Evolutionary conservation across 78 protist species (phyloP), one percentile per base, ranked within the genome.

Genomic region (Tieghemostelium lacteum): DNA sequence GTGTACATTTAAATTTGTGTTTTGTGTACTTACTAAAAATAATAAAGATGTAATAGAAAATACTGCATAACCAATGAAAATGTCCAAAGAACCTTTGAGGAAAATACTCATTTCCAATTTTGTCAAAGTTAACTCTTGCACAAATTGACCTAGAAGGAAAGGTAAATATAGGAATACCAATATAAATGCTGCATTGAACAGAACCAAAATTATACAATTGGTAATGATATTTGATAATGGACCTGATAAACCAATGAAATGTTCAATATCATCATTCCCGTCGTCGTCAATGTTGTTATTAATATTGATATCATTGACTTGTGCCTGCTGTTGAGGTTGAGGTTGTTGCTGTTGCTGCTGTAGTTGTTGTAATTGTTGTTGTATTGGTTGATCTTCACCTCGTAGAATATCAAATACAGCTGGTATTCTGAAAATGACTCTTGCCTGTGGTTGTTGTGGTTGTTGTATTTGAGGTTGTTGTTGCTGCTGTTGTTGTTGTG

Each of bases 241-340:
- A n/a, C 87, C 87, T 77, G 75, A 22, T 77, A 77, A 77, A 3
- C 87, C 87, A 65, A 77, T 64, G 29, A 77, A 65, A 65, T 28
- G 28, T 33, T 65, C 73, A 19, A 77, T 36, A 54, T 77, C 87
- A 28, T 71, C 77, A 55, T 33, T 52, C 65, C 45, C 63, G 40
- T 77, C 61, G 12, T 26, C 74, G 40, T 29, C 67, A 52, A 50
- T 71, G 24, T 71, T 45, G n/a, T 71, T 55, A 71, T 71, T 71
- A 50, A 40, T 39, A 71, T 45, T 45, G 52, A 14, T 45, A 45
- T 45, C 52, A 45, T 14, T 45, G 10, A 14, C 52, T 45, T 6
- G 52, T 45, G 10, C 6, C 6, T 45, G n/a, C 52, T 45, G 52
- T 45, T 14, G 10, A 45, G n/a, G n/a, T n/a, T n/a, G n/a, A n/a